A percentile compares a stretch with the other conserved stretches of the same genome.
Evolutionary conservation across 345 rosid genomes (phyloP).

Genomic region (Arabidopsis thaliana): TAIR10.1 NC_003074.8:18994501-18995000

Average conservation of each 20-base stretch:
- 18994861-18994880: conserved; percentile 97
- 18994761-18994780: not conserved
- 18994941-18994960: not conserved
- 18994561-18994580: not conserved
- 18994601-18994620: conserved; percentile 17
- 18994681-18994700: conserved; percentile 94
- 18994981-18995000: conserved; percentile 13
- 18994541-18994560: conserved; percentile 6
- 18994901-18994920: conserved; percentile 84
- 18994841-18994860: conserved; percentile 82
- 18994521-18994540: conserved; percentile 1
- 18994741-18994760: conserved; percentile 48
- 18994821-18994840: conserved; percentile 66
- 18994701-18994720: conserved; percentile 91
- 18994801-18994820: not conserved
- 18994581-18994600: conserved; percentile 8
- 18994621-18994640: conserved; percentile 27
- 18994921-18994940: not conserved
- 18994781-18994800: not conserved
- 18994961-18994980: conserved; percentile 6
- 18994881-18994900: conserved; percentile 98
- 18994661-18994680: conserved; percentile 96
- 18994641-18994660: conserved; percentile 56
- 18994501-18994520: conserved; percentile 1
- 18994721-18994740: conserved; percentile 92